phyloP scores from a whole-genome alignment of 331 rosid genomes.

The Arachis monticola region DNA sequence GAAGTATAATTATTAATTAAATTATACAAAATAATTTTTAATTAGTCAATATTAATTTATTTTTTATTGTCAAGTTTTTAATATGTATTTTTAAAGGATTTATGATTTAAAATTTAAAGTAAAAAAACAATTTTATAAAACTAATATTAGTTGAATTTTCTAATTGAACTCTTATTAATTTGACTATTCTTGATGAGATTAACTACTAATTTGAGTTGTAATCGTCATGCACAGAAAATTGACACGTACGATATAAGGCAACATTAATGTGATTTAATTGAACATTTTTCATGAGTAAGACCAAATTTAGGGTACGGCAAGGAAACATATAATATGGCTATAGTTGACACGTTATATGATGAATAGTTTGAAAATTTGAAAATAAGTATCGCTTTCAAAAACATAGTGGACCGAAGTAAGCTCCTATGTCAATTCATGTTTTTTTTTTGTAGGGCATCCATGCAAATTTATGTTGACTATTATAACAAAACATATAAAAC shows the following conservation, averaged over 20 bases:
- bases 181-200: neutral
- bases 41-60: too few relatives aligned
- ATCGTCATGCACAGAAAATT: slow-evolving; percentile 14
- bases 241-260: slow-evolving; percentile 25
- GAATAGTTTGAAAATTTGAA: slow-evolving; percentile 7
- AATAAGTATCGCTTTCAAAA: neutral
- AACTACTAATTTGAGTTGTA: neutral
- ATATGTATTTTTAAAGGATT: too few relatives aligned
- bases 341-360: slow-evolving; percentile 10
- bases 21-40: too few relatives aligned
- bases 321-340: neutral
- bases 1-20: neutral
- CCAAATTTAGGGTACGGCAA: slow-evolving; percentile 5
- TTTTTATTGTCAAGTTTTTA: too few relatives aligned
- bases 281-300: slow-evolving; percentile 3
- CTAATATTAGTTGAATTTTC: too few relatives aligned
- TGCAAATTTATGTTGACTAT: neutral
- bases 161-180: too few relatives aligned
- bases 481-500: neutral
- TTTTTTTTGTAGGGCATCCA: neutral
- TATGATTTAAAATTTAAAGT: neutral
- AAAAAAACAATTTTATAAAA: neutral
- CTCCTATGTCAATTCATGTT: neutral
- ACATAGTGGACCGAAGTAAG: neutral
- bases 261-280: slow-evolving; percentile 15